These are phyloP conservation scores for Babesia ovis DNA, from an alignment of 169 alveolate genomes.

Conservation along the genomic window DNA sequence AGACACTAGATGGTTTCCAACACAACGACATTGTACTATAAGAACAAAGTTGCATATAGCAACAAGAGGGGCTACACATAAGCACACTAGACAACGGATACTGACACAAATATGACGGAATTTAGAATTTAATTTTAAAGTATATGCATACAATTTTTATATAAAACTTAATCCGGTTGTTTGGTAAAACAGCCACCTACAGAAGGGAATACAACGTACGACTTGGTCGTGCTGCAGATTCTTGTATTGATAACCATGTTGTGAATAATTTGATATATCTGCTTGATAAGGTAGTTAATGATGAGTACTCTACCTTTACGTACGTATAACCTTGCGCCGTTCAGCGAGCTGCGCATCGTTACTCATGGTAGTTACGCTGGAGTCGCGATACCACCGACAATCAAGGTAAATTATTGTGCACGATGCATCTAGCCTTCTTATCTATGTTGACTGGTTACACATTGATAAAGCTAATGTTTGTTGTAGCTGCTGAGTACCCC, in stretches of 20 bases:
- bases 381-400: conserved; percentile 31
- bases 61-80: no score
- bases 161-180: neutral
- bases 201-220: neutral
- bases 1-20: no score
- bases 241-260: no score
- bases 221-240: no score
- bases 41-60: no score
- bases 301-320: conserved; percentile 22
- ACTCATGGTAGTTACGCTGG: conserved; percentile 15
- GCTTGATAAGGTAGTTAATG: no score
- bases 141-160: neutral
- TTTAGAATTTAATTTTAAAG: no score
- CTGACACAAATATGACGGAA: no score
- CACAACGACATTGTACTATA: no score
- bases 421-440: neutral
- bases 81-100: no score
- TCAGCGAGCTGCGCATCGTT: conserved; percentile 59
- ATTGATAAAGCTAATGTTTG: neutral
- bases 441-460: neutral
- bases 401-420: conserved; percentile 29
- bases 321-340: conserved; percentile 45
- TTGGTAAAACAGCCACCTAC: neutral
- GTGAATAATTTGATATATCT: no score
- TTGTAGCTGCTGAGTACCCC: conserved; percentile 26